These are phyloP conservation scores for Erodium moschatum DNA, from an alignment of 441 rosid species.

Conservation along the genomic window DNA sequence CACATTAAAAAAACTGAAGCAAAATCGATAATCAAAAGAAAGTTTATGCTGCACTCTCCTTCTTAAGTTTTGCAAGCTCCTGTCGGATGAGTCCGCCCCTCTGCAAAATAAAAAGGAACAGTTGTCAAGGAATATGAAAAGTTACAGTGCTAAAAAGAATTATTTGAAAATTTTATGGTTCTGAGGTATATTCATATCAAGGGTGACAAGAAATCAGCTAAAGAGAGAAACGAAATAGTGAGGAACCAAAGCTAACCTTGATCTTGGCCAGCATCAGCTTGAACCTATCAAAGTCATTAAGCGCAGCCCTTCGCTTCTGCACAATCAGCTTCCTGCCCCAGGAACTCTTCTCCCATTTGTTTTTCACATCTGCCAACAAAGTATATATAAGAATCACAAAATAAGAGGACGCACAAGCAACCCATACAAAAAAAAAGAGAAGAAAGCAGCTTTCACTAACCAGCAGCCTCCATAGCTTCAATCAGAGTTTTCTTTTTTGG, in stretches of 20 bases:
- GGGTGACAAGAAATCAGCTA: background rate
- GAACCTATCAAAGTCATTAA: constrained; percentile 35
- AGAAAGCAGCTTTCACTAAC: constrained; percentile 23
- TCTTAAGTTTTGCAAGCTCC: constrained; percentile 50
- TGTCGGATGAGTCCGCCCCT: constrained; percentile 44
- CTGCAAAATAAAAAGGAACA: constrained; percentile 29
- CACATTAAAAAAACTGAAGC: background rate
- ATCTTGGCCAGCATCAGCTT: constrained; percentile 8
- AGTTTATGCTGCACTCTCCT: constrained; percentile 31
- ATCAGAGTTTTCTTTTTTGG: constrained; percentile 72
- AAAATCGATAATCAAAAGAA: background rate
- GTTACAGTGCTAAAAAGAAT: background rate
- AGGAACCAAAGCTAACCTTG: background rate
- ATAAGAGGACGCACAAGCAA: background rate
- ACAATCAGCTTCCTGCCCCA: constrained; percentile 55
- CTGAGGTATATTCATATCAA: background rate
- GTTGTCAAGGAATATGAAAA: background rate
- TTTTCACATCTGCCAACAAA: background rate
- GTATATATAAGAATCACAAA: background rate
- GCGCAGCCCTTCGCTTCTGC: constrained; percentile 39
- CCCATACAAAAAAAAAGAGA: background rate
- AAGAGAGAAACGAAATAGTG: background rate
- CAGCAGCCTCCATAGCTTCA: constrained; percentile 85
- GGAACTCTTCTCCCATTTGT: constrained; percentile 24
- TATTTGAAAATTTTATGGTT: background rate